phyloP scores from a whole-genome alignment of 768 basidiomycete species.

The Leccinum disarticulatum region DNA sequence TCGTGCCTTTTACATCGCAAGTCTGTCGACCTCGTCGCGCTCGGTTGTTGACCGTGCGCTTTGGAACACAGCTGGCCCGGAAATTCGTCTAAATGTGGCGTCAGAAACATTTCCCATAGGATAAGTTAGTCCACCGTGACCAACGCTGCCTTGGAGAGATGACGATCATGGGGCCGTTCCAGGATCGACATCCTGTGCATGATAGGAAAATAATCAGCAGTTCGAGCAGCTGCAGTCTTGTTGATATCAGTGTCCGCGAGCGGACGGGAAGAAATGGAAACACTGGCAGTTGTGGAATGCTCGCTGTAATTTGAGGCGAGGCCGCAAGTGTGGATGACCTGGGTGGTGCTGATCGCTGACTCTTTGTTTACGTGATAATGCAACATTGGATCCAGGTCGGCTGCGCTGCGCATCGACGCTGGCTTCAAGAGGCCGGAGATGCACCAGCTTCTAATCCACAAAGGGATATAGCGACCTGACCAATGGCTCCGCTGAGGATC shows the following conservation, averaged over 20 bases:
- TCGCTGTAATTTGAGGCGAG: neutral
- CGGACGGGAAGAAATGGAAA: neutral
- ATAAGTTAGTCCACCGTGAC: neutral
- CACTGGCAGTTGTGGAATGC: neutral
- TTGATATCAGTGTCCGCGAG: neutral
- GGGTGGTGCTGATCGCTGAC: neutral
- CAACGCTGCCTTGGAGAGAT: neutral
- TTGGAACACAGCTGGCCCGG: neutral
- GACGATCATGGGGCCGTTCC: neutral
- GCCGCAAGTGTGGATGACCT: neutral
- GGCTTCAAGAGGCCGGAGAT: neutral
- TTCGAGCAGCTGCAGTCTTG: neutral
- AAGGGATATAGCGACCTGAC: neutral
- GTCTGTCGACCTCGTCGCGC: neutral
- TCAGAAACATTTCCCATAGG: neutral
- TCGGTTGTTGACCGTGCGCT: neutral
- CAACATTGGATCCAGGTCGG: neutral
- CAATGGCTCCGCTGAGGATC: neutral
- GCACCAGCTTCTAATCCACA: neutral
- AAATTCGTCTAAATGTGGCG: constrained; percentile 3
- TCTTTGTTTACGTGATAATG: neutral
- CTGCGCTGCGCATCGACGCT: neutral
- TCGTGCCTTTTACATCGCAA: neutral
- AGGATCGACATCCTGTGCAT: neutral
- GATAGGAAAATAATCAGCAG: neutral